phyloP scores from a whole-genome alignment of 2,329 filamentous ascomycete species.

The Phyllosticta citribraziliensis region DNA sequence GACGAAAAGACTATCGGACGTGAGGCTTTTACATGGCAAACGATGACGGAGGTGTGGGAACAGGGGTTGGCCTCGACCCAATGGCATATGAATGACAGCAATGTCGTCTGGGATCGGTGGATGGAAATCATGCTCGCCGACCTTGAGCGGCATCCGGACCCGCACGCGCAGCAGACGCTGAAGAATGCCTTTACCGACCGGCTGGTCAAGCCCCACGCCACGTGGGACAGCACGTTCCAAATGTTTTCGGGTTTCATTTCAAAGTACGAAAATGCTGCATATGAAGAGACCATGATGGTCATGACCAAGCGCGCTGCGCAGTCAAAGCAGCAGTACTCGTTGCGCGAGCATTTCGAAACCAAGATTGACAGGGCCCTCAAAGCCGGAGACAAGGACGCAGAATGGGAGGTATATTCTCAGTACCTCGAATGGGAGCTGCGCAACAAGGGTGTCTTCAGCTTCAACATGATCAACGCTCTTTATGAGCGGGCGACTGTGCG shows the following conservation, averaged over 20 bases:
- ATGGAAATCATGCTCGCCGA: constrained; percentile 61
- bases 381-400: constrained; percentile 45
- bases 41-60: constrained; percentile 59
- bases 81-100: constrained; percentile 67
- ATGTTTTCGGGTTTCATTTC: constrained; percentile 66
- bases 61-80: constrained; percentile 62
- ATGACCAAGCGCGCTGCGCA: constrained; percentile 53
- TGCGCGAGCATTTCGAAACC: constrained; percentile 59
- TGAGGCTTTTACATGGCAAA: constrained; percentile 61
- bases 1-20: constrained; percentile 61
- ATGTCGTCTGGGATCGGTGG: constrained; percentile 71
- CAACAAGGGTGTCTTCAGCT: constrained; percentile 44
- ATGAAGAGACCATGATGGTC: constrained; percentile 64
- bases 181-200: constrained; percentile 61
- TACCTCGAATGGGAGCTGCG: constrained; percentile 83
- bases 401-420: constrained; percentile 47
- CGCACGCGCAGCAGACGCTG: constrained; percentile 52
- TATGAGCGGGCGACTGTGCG: constrained; percentile 69
- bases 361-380: constrained; percentile 51
- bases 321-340: constrained; percentile 53
- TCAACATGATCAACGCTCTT: constrained; percentile 49
- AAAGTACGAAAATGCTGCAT: constrained; percentile 58
- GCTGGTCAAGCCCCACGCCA: constrained; percentile 60
- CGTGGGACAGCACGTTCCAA: constrained; percentile 66
- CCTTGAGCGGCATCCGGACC: constrained; percentile 46